Evolutionary conservation across 2,329 filamentous ascomycete genomes (phyloP), one percentile per base, ranked within the genome.

Genomic region (Alternaria brassicicola): DNA sequence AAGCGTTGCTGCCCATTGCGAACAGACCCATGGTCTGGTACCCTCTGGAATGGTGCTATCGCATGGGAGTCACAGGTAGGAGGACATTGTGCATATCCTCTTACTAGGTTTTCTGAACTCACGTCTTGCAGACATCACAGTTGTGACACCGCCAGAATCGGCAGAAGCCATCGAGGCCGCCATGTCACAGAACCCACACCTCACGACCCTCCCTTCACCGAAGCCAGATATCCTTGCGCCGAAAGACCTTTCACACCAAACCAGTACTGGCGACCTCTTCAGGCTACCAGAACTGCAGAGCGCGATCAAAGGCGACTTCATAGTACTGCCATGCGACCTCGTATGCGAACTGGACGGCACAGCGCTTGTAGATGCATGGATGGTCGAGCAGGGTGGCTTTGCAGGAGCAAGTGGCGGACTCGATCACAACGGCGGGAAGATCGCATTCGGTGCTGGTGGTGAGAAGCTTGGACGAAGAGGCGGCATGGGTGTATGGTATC

Each of bases 11-110:
- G 7, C 91, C 91, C 6, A 90, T 95, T 59, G 91, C 91, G 33
- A 95, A 95, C 76, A 81, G 91, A 66, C 91, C 91, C 1, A 95
- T 95, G 91, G 89, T 95, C 43, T 94, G 92, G 90, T 95, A 95
- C 75, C 89, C 91, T 6, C 85, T 95, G 38, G 91, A 94, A 70
- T 94, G 92, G 80, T 94, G 91, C 78, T 90, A 92, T 72, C 87
- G 91, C 35, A 91, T 89, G 76, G 91, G 91, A 66, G 86, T 93
- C 65, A 90, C 88, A 71, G 84, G 89, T 91, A 36, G 36, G 7
- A 36, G 36, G 7, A 25, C 57, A 38, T 6, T 12, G 15, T 8
- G 7, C 33, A 12, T 13, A 23, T 12, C 30, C 15, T 13, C 19
- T 23, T 15, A 17, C 9, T 12, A 25, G 7, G n/a, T 12, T n/a